Evolutionary conservation across 2,329 filamentous ascomycete genomes (phyloP), one percentile per base, ranked within the genome.

Genomic region (Coniochaeta sp.): DNA sequence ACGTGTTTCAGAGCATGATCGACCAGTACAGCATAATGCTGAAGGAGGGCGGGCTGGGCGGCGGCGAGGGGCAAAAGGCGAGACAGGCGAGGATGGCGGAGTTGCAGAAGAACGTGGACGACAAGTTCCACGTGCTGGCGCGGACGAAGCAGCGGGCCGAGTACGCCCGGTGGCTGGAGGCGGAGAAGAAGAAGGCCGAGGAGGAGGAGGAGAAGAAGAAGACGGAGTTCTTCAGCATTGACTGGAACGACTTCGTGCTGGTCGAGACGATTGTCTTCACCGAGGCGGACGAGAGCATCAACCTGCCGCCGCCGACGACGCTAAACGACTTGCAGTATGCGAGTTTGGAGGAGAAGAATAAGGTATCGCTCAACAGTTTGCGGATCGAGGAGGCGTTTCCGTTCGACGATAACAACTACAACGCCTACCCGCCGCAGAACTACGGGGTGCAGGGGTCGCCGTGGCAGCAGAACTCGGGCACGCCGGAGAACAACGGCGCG

Each of bases 181-280:
- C 84, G 51, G 89, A 96, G 71, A 92, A 91, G 66, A 82, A 85
- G 60, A 89, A 91, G 75, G 91, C 91, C 64, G 91, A 95, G 62
- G 90, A 95, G 63, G 84, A 91, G 56, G 87, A 86, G 35, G 88
- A 95, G 64, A 83, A 90, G 62, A 89, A 96, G 67, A 85, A 85
- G 62, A 72, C 78, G 20, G 76, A 82, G 51, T 84, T 94, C 67
- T 87, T 87, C 1, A 87, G 94, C 61, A 94, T 99, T 56, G 94
- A 99, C 68, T 99, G 94, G 94, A 89, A 95, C 64, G 92, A 97
- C 65, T 99, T 99, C 61, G 86, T 92, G 30, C 87, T 99, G 18
- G 91, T 96, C 42, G 94, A 96, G 69, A 96, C 91, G 1, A 91
- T 99, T 51, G 77, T 90, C 14, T 99, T 99, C 68, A 91, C 83